phyloP scores from a whole-genome alignment of 2,329 filamentous ascomycete genomes.

The Chaetomiaceae sp. region DNA sequence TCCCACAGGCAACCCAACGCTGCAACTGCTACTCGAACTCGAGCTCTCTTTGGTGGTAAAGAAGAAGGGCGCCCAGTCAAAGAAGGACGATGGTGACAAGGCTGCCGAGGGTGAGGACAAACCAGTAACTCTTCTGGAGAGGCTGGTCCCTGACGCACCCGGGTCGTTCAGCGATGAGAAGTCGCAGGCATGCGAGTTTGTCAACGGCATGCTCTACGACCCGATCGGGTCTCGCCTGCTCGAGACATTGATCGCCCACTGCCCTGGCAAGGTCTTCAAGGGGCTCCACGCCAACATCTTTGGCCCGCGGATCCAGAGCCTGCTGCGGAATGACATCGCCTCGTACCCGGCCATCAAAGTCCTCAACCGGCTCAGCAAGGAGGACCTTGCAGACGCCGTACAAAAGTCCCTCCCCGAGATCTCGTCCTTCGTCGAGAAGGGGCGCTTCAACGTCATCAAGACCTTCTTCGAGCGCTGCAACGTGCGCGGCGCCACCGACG shows the following conservation, averaged over 20 bases:
- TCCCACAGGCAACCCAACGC: slow-evolving; percentile 82
- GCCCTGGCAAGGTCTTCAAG: slow-evolving; percentile 88
- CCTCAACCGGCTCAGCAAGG: slow-evolving; percentile 77
- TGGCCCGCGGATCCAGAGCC: slow-evolving; percentile 70
- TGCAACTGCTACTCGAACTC: slow-evolving; percentile 86
- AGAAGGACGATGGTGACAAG: slow-evolving; percentile 34
- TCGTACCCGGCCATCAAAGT: slow-evolving; percentile 82
- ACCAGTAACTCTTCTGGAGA: slow-evolving; percentile 61
- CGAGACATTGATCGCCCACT: slow-evolving; percentile 76
- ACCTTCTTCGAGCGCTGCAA: slow-evolving; percentile 78
- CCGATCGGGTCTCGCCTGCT: slow-evolving; percentile 83
- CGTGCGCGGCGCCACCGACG: slow-evolving; percentile 56
- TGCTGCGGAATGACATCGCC: slow-evolving; percentile 86
- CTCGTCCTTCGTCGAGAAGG: slow-evolving; percentile 66
- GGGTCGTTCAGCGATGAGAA: slow-evolving; percentile 66
- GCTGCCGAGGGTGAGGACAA: slow-evolving; percentile 32
- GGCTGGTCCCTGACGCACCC: slow-evolving; percentile 71
- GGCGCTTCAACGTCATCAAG: slow-evolving; percentile 73
- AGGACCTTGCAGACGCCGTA: slow-evolving; percentile 73
- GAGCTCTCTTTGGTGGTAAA: slow-evolving; percentile 71
- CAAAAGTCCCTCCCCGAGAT: slow-evolving; percentile 69
- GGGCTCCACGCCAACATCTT: slow-evolving; percentile 76
- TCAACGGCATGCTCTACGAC: slow-evolving; percentile 86
- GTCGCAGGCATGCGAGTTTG: slow-evolving; percentile 69
- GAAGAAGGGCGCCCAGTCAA: slow-evolving; percentile 52